Evolutionary conservation across 2,329 filamentous ascomycete genomes (phyloP), one percentile per base, ranked within the genome.

Genomic region (Phaeophleospora eucalypticola): DNA sequence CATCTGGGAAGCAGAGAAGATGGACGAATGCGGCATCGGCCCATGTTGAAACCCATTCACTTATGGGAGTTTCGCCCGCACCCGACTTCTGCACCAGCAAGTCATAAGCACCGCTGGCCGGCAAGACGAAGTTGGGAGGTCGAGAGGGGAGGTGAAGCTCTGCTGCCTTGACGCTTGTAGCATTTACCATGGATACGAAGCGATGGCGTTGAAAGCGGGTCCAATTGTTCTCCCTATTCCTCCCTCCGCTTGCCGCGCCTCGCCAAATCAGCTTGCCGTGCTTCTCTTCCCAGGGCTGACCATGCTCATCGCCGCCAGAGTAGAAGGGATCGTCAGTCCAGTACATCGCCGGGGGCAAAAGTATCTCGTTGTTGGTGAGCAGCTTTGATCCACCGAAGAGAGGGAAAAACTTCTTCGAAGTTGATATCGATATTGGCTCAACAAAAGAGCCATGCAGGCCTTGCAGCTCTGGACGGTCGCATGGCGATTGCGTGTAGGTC

Each of bases 131-230:
- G 32, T 71, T 73, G 15, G 65, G 65, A 3, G 66, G 63, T 36
- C 54, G 46, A 6, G 48, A 52, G 17, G 56, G 63, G 40, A 57
- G 54, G 45, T 63, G 63, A 14, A 66, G 58, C 54, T 83, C 77
- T 2, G 77, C 77, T 4, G 65, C 60, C 4, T 60, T 58, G 3
- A 86, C 71, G 46, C 73, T 75, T 6, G 82, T 85, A 9, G 72
- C 77, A 57, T 89, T 89, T 59, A 83, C 77, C 81, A 89, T 85
- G 37, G 81, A 74, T 2, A 88, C 77, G 60, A 89, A 87, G 2
- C 86, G 82, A 60, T 89, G 86, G 3, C 86, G 80, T 53, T 89
- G 85, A 59, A 88, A 89, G 0, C 81, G 78, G 9, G 73, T 78
- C 86, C 86, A 89, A 57, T 82, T 88, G 20, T 75, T 64, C 19